Evolutionary conservation across 2,329 filamentous ascomycete genomes (phyloP).

Genomic region (Pseudogymnoascus verrucosus): DNA sequence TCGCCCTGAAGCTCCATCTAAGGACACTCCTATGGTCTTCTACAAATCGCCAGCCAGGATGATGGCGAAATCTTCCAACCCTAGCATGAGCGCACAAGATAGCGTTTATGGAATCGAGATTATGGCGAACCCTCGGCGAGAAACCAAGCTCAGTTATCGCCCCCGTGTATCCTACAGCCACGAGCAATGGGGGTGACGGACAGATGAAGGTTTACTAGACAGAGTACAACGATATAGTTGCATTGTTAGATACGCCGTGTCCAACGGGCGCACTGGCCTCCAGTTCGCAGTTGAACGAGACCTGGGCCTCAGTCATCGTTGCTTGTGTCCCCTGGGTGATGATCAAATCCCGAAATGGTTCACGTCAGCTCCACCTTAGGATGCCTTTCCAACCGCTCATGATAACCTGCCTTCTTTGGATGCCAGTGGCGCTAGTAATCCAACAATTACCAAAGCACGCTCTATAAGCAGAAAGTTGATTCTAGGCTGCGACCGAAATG

Average conservation of each 20-base stretch:
- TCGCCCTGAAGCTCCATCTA: neutral
- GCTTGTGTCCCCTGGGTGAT: neutral
- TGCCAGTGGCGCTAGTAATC: neutral
- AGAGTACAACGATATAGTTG: neutral
- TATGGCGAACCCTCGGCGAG: neutral
- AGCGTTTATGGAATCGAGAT: neutral
- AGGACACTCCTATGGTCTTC: neutral
- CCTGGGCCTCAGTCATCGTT: neutral
- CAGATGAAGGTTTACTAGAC: conserved; percentile 1
- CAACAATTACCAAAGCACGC: neutral
- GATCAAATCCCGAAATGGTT: neutral
- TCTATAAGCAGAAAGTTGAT: neutral
- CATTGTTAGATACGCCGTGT: neutral
- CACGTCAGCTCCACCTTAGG: neutral
- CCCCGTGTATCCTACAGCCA: neutral
- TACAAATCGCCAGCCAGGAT: neutral
- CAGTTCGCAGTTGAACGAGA: neutral
- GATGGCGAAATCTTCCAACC: neutral
- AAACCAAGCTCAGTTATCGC: neutral
- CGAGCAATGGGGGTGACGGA: neutral
- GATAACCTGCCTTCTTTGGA: neutral
- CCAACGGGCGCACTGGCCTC: neutral
- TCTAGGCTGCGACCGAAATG: neutral
- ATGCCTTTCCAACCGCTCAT: neutral
- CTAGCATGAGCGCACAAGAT: neutral